Base-by-base conservation (phyloP, 441 rosid genomes). In the Mallotus repandus region DNA sequence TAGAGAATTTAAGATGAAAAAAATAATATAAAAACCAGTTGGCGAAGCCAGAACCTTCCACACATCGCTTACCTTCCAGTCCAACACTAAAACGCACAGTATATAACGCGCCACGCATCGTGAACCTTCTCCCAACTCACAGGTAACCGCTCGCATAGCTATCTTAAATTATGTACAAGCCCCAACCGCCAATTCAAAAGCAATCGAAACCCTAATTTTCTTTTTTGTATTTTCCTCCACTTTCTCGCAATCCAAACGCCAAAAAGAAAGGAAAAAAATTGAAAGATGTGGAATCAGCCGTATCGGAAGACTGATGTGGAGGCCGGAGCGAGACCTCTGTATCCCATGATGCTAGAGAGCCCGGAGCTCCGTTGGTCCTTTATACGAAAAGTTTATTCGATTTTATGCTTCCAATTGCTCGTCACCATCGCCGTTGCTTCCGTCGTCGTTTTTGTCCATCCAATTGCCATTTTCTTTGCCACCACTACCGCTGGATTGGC, bases 341-440 rank as follows among this genome's bases (percentile, higher is more conserved):
- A 91, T 75, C 98, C 98, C 68, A 79, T 75, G 91, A 92, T 94
- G 98, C 77, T 86, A 0, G 98, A 94, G 75, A 82, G 85, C 62
- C 94, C 97, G 43, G 84, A 92, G 82, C 86, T 94, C 72, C 86
- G 98, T 21, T 94, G 98, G 98, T 79, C 89, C 13, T 94, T 94
- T 64, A 94, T 94, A 22, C 83, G 98, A 5, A 94, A 94, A 55
- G 86, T 92, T 0, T 94, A 94, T 76, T 84, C 91, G 7, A 94
- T 94, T 71, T 62, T 94, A 35, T 59, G 86, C 63, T 38, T 94
- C 62, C 98, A 94, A 73, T 81, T 94, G 72, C 84, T 94, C 63
- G 82, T 73, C 55, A 94, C 98, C 7, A 83, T 92, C 72, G 94
- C 89, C 38, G 98, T 94, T 61, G 98, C 87, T 0, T 81, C 97